These are phyloP conservation scores for Suillus cothurnatus DNA, from an alignment of 768 basidiomycete genomes.

Conservation along the genomic window DNA sequence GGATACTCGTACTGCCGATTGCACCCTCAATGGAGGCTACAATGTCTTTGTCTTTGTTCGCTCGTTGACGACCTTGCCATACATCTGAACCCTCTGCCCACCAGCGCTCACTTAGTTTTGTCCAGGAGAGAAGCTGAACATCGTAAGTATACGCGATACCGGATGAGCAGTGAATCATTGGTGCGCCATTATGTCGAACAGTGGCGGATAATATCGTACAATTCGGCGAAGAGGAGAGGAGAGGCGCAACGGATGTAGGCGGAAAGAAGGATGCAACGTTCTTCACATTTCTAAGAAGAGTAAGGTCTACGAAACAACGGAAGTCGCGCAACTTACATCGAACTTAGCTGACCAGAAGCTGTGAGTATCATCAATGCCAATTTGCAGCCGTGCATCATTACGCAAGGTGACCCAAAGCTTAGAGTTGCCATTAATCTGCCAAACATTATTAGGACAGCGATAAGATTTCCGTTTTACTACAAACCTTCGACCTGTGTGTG, in stretches of 20 bases:
- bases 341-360: conserved; percentile 66
- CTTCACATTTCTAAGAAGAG: conserved; percentile 71
- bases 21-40: conserved; percentile 54
- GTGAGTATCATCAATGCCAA: conserved; percentile 74
- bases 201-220: conserved; percentile 61
- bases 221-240: conserved; percentile 60
- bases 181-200: conserved; percentile 79
- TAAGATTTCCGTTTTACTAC: conserved; percentile 18
- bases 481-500: conserved; percentile 80
- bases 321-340: conserved; percentile 55
- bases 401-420: conserved; percentile 68
- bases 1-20: conserved; percentile 39
- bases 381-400: conserved; percentile 68
- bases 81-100: conserved; percentile 82
- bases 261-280: conserved; percentile 65
- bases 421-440: conserved; percentile 77
- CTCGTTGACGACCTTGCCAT: conserved; percentile 75
- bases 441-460: not conserved
- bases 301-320: conserved; percentile 8
- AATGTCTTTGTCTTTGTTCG: conserved; percentile 53
- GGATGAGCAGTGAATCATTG: conserved; percentile 74
- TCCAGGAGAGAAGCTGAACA: conserved; percentile 62
- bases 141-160: conserved; percentile 86
- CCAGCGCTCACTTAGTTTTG: conserved; percentile 79
- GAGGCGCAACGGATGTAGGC: conserved; percentile 60